Conservation (phyloP, 106 monocot genomes). For the Ottelia alismoides region DNA sequence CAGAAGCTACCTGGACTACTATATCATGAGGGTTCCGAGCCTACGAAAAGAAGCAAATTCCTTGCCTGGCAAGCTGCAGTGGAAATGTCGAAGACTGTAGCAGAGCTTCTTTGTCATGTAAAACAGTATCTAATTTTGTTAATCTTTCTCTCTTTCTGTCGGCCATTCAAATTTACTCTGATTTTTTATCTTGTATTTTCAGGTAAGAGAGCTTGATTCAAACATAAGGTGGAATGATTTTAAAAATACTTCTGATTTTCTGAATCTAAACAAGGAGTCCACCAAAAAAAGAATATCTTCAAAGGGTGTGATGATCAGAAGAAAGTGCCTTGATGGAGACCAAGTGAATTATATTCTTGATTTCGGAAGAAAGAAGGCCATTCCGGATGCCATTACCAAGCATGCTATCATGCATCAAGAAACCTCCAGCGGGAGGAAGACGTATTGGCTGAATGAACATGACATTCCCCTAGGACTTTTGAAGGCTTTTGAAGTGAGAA, state of each 20-base stretch:
- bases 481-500: constrained; percentile 71
- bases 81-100: constrained; percentile 70
- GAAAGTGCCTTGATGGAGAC: constrained; percentile 49
- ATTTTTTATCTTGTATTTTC: constrained; percentile 6
- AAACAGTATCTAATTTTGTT: constrained; percentile 2
- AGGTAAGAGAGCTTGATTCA: constrained; percentile 86
- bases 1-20: constrained; percentile 58
- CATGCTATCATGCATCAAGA: constrained; percentile 69
- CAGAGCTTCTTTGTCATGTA: constrained; percentile 62
- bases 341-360: constrained; percentile 79
- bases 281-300: constrained; percentile 51
- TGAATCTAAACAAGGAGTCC: constrained; percentile 36
- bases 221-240: constrained; percentile 82
- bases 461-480: constrained; percentile 65
- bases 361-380: constrained; percentile 68
- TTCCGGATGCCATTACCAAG: constrained; percentile 64
- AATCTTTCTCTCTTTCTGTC: not conserved
- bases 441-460: constrained; percentile 80
- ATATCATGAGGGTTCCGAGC: constrained; percentile 69
- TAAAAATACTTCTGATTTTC: constrained; percentile 26
- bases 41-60: constrained; percentile 70
- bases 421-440: constrained; percentile 46
- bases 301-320: constrained; percentile 55
- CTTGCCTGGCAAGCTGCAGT: constrained; percentile 82
- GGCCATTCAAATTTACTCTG: not conserved